These are phyloP conservation scores for Adiantum capillusveneris DNA, from an alignment of 75 land plant species.

Conservation along the genomic window DNA sequence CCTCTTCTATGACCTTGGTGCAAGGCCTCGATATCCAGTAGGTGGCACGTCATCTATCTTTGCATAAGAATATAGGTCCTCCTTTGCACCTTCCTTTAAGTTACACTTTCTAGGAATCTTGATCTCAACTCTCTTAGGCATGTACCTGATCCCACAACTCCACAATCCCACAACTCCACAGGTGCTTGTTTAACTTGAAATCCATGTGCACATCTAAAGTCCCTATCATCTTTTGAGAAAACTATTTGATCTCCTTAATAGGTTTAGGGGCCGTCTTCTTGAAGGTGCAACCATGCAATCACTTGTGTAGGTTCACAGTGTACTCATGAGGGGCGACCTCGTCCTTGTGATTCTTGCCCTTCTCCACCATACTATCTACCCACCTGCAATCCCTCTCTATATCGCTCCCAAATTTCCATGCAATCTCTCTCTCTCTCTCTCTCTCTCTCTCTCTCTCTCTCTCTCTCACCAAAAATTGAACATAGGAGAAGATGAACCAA, in stretches of 20 bases:
- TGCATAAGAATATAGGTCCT: constrained; percentile 67
- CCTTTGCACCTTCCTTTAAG: constrained; percentile 74
- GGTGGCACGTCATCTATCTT: constrained; percentile 64
- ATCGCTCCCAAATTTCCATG: no score
- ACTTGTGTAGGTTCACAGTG: constrained; percentile 62
- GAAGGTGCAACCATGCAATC: constrained; percentile 73
- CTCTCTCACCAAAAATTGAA: no score
- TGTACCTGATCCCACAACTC: constrained; percentile 52
- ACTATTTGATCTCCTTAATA: constrained; percentile 72
- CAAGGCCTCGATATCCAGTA: constrained; percentile 51
- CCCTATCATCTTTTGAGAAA: constrained; percentile 70
- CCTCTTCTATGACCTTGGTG: constrained; percentile 55
- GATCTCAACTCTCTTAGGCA: constrained; percentile 58
- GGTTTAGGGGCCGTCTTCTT: constrained; percentile 77
- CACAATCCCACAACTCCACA: no score
- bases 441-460: no score
- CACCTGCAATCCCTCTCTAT: no score
- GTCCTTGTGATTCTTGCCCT: constrained; percentile 41
- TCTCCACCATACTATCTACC: constrained; percentile 28
- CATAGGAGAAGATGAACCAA: no score
- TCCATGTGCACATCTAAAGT: constrained; percentile 62
- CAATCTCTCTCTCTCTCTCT: no score
- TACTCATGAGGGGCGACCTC: constrained; percentile 62
- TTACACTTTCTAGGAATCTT: constrained; percentile 74
- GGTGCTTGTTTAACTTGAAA: constrained; percentile 62